Base-by-base conservation (phyloP, 768 basidiomycete genomes). In the Tricholoma furcatifolium region DNA sequence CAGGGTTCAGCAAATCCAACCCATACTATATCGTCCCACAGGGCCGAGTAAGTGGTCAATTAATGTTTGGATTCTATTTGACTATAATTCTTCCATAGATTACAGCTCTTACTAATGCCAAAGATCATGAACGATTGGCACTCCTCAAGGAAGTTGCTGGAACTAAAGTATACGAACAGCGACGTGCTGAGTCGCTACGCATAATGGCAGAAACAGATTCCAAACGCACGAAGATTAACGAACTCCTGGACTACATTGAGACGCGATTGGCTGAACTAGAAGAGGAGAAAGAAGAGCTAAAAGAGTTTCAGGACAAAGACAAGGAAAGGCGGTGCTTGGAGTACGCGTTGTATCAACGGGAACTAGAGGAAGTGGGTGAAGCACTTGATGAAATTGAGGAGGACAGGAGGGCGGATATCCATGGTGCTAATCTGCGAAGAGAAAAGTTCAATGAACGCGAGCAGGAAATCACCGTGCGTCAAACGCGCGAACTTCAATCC, bases 11-110 rank as follows among this genome's bases (percentile, higher is more conserved):
- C 72, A 91, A 93, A 65, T 88, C 88, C n/a, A 99, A 98, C 64
- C 97, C 97, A 0, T 99, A 98, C 67, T 99, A 98, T 63, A 99
- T 99, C 59, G 96, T 98, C 0, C 97, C 97, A 2, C 97, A 99
- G 75, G 97, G 97, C 47, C 77, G 96, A 46, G 95, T 97, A 62
- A 70, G 86, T 80, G 14, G 9, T 8, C 1, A 30, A 47, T 14
- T 24, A 40, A 12, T 42, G n/a, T 48, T 47, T 47, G 15, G 42
- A 21, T 45, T 32, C 24, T 58, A 21, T 30, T 35, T 6, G 11
- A 17, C 21, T 64, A 48, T 65, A 23, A 14, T 43, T 41, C 12
- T 23, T 7, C 7, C 12, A 2, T 57, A 97, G 91, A 98, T 99
- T 56, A 98, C 96, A 0, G 86, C 91, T 18, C 76, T 99, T 11